Base-by-base conservation (phyloP, 2,329 filamentous ascomycete genomes). In the Pezicula rhizophila region DNA sequence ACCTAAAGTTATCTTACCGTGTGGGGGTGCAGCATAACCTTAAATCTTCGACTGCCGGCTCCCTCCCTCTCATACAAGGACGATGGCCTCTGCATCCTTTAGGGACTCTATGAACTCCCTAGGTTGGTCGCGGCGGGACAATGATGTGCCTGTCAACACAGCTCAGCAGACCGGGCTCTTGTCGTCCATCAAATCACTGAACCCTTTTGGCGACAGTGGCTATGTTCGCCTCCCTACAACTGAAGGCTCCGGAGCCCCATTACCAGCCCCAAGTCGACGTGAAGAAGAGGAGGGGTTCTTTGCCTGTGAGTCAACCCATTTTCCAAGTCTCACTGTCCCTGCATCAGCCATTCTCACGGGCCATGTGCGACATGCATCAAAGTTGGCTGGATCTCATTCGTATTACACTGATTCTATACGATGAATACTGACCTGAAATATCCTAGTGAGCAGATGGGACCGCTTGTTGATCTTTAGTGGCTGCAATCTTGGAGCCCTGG, bases 221-320 rank as follows among this genome's bases (percentile, higher is more conserved):
- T 95, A 96, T 78, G 85, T 97, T 57, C 84, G 87, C 67, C 82
- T 99, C 44, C 92, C 93, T 49, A 93, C 89, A 45, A 84, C 84
- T 59, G 91, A 96, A 66, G 78, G 79, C 58, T 76, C 88, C 33
- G 90, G 89, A 43, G 90, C 92, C 56, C 90, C 91, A 57, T 73
- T 96, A 44, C 92, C 92, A 46, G 90, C 90, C 52, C 82, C 89
- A 53, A 88, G 69, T 64, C 80, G 91, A 63, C 83, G 91, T 60
- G 91, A 96, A 65, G 93, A 97, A 69, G 92, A 97, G 66, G 93
- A 96, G 71, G 88, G 85, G 56, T 96, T 88, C 83, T 91, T 96
- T 80, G 85, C 87, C 63, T 76, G 93, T 99, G 81, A 92, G 93
- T 82, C 61, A 66, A 58, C 31, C 51, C 4, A 44, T 46, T 47